These are phyloP conservation scores for Fusarium sterilihyphosum DNA, from an alignment of 2,329 filamentous ascomycete species.

Conservation along the genomic window DNA sequence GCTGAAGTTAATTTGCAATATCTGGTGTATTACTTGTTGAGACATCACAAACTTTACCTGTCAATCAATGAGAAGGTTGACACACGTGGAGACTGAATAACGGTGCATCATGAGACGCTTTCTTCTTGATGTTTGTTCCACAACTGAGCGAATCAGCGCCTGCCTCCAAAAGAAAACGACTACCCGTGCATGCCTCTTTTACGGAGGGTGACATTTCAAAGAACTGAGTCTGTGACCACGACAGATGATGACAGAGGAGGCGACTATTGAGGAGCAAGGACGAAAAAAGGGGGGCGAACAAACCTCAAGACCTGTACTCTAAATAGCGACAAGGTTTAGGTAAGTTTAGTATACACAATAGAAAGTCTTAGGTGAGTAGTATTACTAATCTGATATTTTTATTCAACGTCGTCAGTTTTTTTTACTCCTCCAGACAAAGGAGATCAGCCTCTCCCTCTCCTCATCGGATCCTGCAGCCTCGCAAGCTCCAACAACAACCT, in stretches of 20 bases:
- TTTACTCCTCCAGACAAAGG: neutral
- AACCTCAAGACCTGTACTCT: neutral
- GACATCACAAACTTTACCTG: neutral
- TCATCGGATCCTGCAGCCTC: constrained; percentile 51
- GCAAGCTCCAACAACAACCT: constrained; percentile 68
- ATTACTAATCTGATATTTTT: neutral
- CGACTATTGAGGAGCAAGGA: neutral
- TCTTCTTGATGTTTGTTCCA: neutral
- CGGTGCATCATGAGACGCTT: neutral
- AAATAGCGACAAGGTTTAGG: neutral
- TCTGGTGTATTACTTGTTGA: neutral
- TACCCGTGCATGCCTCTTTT: neutral
- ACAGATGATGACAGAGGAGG: neutral
- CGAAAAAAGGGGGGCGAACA: neutral
- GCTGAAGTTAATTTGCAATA: neutral
- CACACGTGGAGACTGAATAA: neutral
- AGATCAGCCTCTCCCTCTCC: neutral
- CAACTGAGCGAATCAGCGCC: neutral
- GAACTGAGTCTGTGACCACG: neutral
- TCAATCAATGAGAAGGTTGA: neutral
- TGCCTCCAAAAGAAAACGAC: neutral
- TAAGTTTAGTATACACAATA: neutral
- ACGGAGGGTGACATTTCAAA: neutral
- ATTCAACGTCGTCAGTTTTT: neutral
- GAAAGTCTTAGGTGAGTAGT: neutral